Evolutionary conservation across 2,329 filamentous ascomycete species (phyloP).

Genomic region (Fusarium humuli): DNA sequence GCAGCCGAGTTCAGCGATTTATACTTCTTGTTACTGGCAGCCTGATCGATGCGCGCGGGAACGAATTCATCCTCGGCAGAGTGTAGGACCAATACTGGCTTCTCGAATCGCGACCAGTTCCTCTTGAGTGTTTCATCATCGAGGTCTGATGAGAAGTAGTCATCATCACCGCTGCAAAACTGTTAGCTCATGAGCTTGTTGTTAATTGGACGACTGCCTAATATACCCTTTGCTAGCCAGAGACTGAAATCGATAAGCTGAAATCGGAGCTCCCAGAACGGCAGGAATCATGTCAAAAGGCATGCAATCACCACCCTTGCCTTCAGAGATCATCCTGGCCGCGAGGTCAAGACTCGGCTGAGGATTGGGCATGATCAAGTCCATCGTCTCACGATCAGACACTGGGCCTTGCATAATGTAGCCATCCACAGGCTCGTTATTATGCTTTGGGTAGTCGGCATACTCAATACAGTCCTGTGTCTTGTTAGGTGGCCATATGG

Average conservation of each 20-base stretch:
- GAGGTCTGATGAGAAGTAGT: constrained; percentile 89
- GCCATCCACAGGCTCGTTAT: constrained; percentile 72
- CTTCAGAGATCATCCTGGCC: constrained; percentile 65
- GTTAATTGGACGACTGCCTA: not conserved
- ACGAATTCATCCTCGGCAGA: constrained; percentile 76
- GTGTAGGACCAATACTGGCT: constrained; percentile 72
- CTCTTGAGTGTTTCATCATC: constrained; percentile 62
- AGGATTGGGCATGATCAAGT: constrained; percentile 59
- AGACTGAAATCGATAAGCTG: constrained; percentile 65
- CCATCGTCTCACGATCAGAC: constrained; percentile 77
- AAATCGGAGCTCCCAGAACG: constrained; percentile 59
- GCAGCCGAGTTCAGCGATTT: constrained; percentile 54
- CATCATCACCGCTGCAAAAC: constrained; percentile 74
- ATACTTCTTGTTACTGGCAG: constrained; percentile 69
- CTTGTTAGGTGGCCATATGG: not conserved
- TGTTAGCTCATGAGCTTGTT: constrained; percentile 9
- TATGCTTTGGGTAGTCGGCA: constrained; percentile 56
- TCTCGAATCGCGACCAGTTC: constrained; percentile 74
- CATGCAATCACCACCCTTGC: constrained; percentile 66
- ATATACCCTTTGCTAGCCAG: constrained; percentile 63
- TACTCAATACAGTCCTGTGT: constrained; percentile 69
- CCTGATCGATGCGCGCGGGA: constrained; percentile 67
- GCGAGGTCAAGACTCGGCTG: constrained; percentile 62
- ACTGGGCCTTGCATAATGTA: constrained; percentile 84
- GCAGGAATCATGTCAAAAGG: constrained; percentile 57